phyloP scores from a whole-genome alignment of 768 basidiomycete genomes.

The Ramaria rubella region DNA sequence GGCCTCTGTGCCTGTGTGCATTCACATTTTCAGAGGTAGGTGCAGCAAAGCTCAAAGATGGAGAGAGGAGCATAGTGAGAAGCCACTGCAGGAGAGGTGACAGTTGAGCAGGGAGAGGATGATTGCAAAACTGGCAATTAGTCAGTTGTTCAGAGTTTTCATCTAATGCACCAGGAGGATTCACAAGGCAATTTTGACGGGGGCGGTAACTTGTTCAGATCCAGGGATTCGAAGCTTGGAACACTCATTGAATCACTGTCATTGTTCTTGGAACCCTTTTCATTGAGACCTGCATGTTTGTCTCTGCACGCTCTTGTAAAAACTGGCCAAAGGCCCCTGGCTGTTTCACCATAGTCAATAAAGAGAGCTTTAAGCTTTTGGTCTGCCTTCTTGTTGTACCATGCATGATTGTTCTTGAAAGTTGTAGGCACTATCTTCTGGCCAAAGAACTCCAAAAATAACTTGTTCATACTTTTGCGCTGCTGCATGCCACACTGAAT shows the following conservation, averaged over 20 bases:
- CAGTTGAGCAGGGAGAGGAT: not conserved
- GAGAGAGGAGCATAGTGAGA: not conserved
- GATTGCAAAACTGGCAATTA: not conserved
- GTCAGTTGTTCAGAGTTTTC: not conserved
- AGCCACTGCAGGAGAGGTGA: too few relatives aligned
- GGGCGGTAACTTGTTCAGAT: not conserved
- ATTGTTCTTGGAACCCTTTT: not conserved
- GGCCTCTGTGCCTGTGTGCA: not conserved
- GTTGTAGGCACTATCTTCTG: not conserved
- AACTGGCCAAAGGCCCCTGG: not conserved
- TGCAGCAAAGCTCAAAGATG: not conserved
- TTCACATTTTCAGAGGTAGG: too few relatives aligned
- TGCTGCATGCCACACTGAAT: not conserved
- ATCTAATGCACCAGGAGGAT: not conserved
- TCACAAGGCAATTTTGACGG: too few relatives aligned
- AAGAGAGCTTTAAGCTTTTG: not conserved
- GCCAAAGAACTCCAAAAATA: not conserved
- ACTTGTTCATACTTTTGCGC: not conserved
- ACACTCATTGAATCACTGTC: not conserved
- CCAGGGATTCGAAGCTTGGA: not conserved
- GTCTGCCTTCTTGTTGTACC: not conserved
- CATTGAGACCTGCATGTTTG: not conserved
- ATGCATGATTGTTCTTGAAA: not conserved
- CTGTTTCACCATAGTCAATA: not conserved
- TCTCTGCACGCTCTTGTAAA: not conserved